phyloP scores from a whole-genome alignment of 2,329 filamentous ascomycete genomes.

The Sporothrix inflata region DNA sequence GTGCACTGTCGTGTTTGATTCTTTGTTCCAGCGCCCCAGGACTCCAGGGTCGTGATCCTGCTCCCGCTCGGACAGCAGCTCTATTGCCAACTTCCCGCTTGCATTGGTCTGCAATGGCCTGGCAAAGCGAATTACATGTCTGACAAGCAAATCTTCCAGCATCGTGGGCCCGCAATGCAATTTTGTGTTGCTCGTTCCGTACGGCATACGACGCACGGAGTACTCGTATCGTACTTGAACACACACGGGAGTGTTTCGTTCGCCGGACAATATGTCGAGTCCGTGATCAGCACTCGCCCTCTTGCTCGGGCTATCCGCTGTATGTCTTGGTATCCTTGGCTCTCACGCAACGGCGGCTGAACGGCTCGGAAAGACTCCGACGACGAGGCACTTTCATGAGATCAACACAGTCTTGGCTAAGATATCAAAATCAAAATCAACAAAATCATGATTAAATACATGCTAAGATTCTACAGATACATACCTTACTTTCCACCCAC shows the following conservation, averaged over 20 bases:
- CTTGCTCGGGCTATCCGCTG: background rate
- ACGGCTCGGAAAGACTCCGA: background rate
- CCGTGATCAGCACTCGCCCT: background rate
- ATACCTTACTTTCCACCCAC: background rate
- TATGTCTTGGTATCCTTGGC: no score
- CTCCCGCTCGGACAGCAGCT: background rate
- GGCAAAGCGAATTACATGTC: background rate
- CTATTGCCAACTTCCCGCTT: background rate
- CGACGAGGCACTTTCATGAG: no score
- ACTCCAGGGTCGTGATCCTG: background rate
- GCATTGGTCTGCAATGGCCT: background rate
- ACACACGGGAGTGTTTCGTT: background rate
- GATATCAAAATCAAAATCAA: background rate
- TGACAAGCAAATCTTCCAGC: no score
- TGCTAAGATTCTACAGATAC: background rate
- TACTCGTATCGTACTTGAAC: background rate
- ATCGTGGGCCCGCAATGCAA: constrained; percentile 4
- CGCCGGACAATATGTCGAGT: background rate
- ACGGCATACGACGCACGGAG: background rate
- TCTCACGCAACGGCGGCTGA: background rate
- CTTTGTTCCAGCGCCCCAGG: background rate
- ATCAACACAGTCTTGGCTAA: no score
- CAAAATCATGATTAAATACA: background rate
- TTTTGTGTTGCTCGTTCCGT: background rate
- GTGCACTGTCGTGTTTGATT: constrained; percentile 8